Conservation (phyloP, 2,329 filamentous ascomycete species). For the Purpureocillium lavendulum region DNA sequence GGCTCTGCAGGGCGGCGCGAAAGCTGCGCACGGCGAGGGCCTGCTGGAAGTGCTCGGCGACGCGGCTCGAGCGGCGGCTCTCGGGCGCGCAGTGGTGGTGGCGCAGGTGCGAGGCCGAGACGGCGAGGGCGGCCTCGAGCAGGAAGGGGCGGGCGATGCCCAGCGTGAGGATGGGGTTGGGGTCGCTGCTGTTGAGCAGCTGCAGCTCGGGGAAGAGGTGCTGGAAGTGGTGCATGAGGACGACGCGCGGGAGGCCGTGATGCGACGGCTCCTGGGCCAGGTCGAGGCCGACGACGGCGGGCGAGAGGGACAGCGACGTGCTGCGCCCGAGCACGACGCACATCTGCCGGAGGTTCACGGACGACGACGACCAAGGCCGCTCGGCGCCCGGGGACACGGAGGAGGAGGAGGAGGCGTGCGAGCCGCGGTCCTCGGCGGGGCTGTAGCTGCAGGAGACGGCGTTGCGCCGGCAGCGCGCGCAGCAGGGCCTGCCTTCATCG, state of each 20-base stretch:
- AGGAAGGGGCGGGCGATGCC: conserved; percentile 10
- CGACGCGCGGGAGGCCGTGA: conserved; percentile 9
- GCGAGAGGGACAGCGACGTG: no score
- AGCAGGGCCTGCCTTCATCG: conserved; percentile 3
- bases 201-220: conserved; percentile 5
- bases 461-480: background rate
- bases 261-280: background rate
- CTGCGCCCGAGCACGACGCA: no score
- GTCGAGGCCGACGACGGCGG: background rate
- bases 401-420: no score
- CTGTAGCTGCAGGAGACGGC: background rate
- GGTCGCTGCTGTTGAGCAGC: conserved; percentile 1
- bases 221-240: conserved; percentile 11
- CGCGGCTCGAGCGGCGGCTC: conserved; percentile 1
- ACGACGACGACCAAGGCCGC: no score
- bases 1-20: conserved; percentile 9
- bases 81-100: conserved; percentile 6
- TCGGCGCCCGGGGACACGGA: no score
- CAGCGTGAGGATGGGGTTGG: conserved; percentile 6
- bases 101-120: conserved; percentile 14
- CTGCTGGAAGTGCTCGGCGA: conserved; percentile 15
- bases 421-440: background rate
- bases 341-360: no score
- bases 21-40: conserved; percentile 12
- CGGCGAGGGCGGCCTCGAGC: conserved; percentile 12